Evolutionary conservation across 768 basidiomycete genomes (phyloP).

Genomic region (Cyclocybe cylindracea): DNA sequence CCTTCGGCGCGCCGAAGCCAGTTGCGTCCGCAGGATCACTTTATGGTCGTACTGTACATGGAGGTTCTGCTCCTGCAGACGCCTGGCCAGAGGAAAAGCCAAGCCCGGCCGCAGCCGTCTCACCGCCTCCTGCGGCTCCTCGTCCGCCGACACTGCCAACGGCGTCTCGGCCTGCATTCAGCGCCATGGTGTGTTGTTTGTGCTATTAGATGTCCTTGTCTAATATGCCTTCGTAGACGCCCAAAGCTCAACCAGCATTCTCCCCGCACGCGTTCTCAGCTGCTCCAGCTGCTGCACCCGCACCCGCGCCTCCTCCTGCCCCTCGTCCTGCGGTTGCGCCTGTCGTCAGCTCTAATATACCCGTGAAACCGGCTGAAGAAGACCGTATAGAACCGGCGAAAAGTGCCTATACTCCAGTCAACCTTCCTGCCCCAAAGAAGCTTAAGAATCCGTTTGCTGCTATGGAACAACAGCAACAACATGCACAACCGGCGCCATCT

Average conservation of each 20-base stretch:
- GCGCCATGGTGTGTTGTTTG: slow-evolving; percentile 28
- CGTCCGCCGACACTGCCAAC: slow-evolving; percentile 49
- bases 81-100: slow-evolving; percentile 61
- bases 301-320: slow-evolving; percentile 18
- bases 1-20: slow-evolving; percentile 42
- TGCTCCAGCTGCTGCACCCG: slow-evolving; percentile 13
- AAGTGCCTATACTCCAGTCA: slow-evolving; percentile 87
- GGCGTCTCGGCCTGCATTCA: slow-evolving; percentile 31
- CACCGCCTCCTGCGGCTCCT: slow-evolving; percentile 43
- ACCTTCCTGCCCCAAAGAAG: slow-evolving; percentile 82
- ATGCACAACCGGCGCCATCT: slow-evolving; percentile 21
- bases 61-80: slow-evolving; percentile 49
- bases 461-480: slow-evolving; percentile 49
- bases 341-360: slow-evolving; percentile 45
- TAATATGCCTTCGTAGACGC: slow-evolving; percentile 8
- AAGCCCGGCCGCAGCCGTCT: slow-evolving; percentile 33
- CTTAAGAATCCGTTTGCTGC: slow-evolving; percentile 81
- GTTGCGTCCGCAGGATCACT: slow-evolving; percentile 41
- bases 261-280: slow-evolving; percentile 10
- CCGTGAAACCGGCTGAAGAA: slow-evolving; percentile 73
- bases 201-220: not conserved
- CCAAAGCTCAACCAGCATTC: slow-evolving; percentile 19
- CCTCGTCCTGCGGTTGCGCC: slow-evolving; percentile 23
- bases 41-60: slow-evolving; percentile 38
- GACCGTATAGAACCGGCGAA: slow-evolving; percentile 87